A percentile compares a stretch with the other conserved stretches of the same genome.
These are phyloP conservation scores for Rhodotorula sp. DNA, from an alignment of 1,284 basidiomycete species.

Conservation along the genomic window DNA sequence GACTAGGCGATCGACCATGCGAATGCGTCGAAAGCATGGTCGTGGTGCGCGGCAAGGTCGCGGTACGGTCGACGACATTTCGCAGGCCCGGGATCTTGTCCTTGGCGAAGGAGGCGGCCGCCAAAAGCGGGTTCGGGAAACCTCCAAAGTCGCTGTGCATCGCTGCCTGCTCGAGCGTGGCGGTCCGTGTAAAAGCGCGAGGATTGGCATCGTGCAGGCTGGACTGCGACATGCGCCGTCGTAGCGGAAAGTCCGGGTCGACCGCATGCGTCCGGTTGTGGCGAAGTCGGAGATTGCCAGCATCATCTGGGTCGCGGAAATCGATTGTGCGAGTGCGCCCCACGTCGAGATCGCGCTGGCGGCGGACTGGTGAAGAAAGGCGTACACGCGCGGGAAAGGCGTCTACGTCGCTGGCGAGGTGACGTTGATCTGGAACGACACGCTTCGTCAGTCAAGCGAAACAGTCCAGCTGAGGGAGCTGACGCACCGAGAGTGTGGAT, in stretches of 20 bases:
- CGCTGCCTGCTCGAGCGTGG: slow-evolving; percentile 49
- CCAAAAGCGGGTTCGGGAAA: slow-evolving; percentile 74
- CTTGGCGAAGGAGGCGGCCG: slow-evolving; percentile 58
- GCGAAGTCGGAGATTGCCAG: slow-evolving; percentile 26
- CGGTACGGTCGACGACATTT: slow-evolving; percentile 50
- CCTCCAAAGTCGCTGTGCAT: slow-evolving; percentile 68
- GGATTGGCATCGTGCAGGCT: slow-evolving; percentile 25
- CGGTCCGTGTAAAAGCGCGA: slow-evolving; percentile 33
- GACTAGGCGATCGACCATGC: not conserved
- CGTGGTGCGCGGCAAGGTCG: slow-evolving; percentile 71
- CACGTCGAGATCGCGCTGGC: too few species aligned
- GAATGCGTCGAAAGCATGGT: slow-evolving; percentile 56
- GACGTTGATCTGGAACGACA: too few species aligned
- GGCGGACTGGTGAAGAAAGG: too few species aligned
- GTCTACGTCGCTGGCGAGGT: too few species aligned
- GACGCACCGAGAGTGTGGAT: not conserved
- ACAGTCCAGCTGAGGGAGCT: too few species aligned
- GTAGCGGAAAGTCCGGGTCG: slow-evolving; percentile 33
- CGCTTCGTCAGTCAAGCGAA: too few species aligned
- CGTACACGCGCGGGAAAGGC: too few species aligned
- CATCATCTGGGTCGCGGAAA: slow-evolving; percentile 51
- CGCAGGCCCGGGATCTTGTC: slow-evolving; percentile 11
- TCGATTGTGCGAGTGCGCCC: slow-evolving; percentile 44
- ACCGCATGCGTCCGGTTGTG: slow-evolving; percentile 22
- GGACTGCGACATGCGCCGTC: slow-evolving; percentile 30